Base-by-base conservation (phyloP, 495 filamentous ascomycete species). In the Lentithecium fluviatile region DNA sequence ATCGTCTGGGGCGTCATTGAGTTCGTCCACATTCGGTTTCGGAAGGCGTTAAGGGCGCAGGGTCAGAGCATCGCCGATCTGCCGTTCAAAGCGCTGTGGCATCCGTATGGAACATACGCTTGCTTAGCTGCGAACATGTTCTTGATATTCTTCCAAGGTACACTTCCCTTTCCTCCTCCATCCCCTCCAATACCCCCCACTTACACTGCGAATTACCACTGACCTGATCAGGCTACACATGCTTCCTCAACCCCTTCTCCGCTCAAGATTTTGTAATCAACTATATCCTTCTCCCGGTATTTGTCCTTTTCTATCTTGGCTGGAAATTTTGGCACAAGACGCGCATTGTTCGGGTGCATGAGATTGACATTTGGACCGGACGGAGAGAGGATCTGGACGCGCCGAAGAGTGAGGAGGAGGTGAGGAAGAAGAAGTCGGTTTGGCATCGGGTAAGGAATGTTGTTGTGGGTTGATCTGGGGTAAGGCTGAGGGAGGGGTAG, bases 21-120 rank as follows among this genome's bases (percentile, higher is more conserved):
- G 51, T 74, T 88, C 45, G 83, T 82, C 2, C 85, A 89, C 62
- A 85, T 90, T 62, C 83, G 85, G 49, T 87, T 88, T 70, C 80
- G 85, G 15, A 62, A 72, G 6, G 85, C 80, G 0, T 77, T 84
- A 65, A 70, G 73, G 23, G 79, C 69, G 2, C 85, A 89, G 64
- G 84, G 83, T 3, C 77, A 60, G 45, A 52, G 48, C 19, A 36
- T 60, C 13, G 48, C 51, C 0, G 78, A 79, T 36, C 70, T 88
- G 3, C 85, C 86, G 3, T 89, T 80, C 70, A 71, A 77, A 45
- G 80, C 83, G 0, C 52, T 81, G 11, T 77, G 79, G 60, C 87
- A 86, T 58, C 85, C 85, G 0, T 87, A 73, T 60, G 86, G 82
- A 6, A 80, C 84, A 3, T 88, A 84, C 60, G 79, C 84, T 48